Base-by-base conservation (phyloP, 2,329 filamentous ascomycete species). In the Lasiodiplodia citricola region DNA sequence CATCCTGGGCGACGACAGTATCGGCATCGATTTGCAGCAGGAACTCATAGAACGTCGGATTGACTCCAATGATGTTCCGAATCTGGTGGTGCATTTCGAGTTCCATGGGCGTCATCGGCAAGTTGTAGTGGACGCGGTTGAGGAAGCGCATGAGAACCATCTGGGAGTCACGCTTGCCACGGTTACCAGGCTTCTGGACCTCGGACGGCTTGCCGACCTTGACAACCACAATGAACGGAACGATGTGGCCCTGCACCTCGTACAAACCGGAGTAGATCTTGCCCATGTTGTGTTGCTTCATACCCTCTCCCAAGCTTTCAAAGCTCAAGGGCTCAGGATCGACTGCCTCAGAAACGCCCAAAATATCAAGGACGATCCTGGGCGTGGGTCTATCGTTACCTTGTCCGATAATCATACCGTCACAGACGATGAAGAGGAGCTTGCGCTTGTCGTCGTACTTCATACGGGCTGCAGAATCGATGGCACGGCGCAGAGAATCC, bases 361-460 rank as follows among this genome's bases (percentile, higher is more conserved):
- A 86, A 84, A 99, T 99, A 76, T 99, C 96, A 67, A 99, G 87
- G 28, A 99, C 94, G 73, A 99, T 99, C 70, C 94, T 90, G 54
- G 96, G 96, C 0, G 96, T 99, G 7, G 96, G 93, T 70, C 94
- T 89, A 79, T 99, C 96, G 81, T 99, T 99, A 76, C 96, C 96
- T 83, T 97, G 94, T 75, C 96, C 96, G 73, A 99, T 96, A 84
- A 99, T 99, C 95, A 99, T 98, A 82, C 96, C 96, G 77, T 99
- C 96, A 76, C 96, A 99, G 72, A 99, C 86, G 70, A 99, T 87
- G 72, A 97, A 89, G 31, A 99, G 85, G 14, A 99, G 87, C 84
- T 99, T 99, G 76, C 96, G 93, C 84, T 99, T 99, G 79, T 99
- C 95, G 76, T 99, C 96, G 77, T 99, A 99, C 73, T 90, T 90